Base-by-base conservation (phyloP, 1,284 basidiomycete genomes). In the Trametes versicolor region DNA sequence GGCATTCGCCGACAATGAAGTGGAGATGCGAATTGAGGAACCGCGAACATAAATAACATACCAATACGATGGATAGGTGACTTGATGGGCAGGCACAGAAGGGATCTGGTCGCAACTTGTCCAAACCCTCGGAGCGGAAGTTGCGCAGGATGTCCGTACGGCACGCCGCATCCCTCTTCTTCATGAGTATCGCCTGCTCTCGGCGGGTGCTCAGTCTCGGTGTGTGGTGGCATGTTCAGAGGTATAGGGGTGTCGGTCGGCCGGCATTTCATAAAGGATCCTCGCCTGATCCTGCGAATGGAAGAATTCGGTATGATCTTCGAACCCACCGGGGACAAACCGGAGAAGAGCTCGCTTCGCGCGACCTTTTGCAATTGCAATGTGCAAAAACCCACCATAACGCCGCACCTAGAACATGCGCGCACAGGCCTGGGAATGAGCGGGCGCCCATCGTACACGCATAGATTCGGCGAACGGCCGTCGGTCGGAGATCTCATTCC, bases 301-400 rank as follows among this genome's bases (percentile, higher is more conserved):
- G 41, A 45, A 19, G 3, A 27, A 27, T 37, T 32, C 19, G 29
- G 55, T n/a, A 19, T 57, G 37, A 57, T 47, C 43, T 57, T 47
- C 41, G 21, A 47, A 47, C 21, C 29, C 55, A 27, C 55, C 55
- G 55, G 29, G 10, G 43, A 8, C 27, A 48, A 29, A 29, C 55
- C 55, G 55, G 55, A 48, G 32, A 48, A 41, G 41, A 23, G 25
- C 23, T 25, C 19, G 55, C 45, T 48, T 48, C 55, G 10, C 45
- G 27, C 55, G 32, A 29, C n/a, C 41, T 36, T 21, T 48, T 23
- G 55, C 32, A 36, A 57, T 47, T 57, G 25, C 25, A 25, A 36
- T 10, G 32, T 13, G 23, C 19, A 19, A n/a, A 29, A 12, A 43
- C 32, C 45, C 45, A 48, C 54, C 12, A 17, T 21, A 45, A 34